phyloP scores from a whole-genome alignment of 805 yeast genomes.

The Candida sonorensis region DNA sequence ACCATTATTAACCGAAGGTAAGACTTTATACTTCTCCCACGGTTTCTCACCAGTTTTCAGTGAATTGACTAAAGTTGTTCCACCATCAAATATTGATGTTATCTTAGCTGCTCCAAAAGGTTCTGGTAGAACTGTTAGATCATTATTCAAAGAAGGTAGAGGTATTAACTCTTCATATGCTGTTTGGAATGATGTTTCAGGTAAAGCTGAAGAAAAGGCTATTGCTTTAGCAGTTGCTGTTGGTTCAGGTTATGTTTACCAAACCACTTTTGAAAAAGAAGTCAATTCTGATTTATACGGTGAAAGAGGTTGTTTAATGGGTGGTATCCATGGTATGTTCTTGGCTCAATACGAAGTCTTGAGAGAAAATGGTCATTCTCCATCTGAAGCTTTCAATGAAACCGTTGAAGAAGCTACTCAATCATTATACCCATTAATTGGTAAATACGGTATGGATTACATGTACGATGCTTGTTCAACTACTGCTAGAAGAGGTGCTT shows the following conservation, averaged over 20 bases:
- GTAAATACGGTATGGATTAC: conserved; percentile 99
- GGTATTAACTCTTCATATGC: conserved; percentile 99
- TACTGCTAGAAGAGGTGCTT: conserved; percentile 99
- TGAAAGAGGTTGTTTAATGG: conserved; percentile 99
- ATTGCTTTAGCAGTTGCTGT: conserved; percentile 98
- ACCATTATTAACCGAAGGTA: conserved; percentile 92
- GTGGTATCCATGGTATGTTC: conserved; percentile 99
- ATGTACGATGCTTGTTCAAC: conserved; percentile 99
- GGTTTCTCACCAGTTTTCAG: conserved; percentile 99
- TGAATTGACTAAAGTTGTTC: conserved; percentile 91
- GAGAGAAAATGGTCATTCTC: conserved; percentile 99
- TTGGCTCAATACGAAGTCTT: conserved; percentile 99
- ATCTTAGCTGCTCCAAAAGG: conserved; percentile 99
- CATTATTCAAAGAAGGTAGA: conserved; percentile 99
- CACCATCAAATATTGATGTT: conserved; percentile 92
- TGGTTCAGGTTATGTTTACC: conserved; percentile 99
- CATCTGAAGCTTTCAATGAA: conserved; percentile 99
- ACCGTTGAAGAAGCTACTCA: conserved; percentile 99
- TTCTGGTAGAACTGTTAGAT: conserved; percentile 99
- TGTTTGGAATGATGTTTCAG: conserved; percentile 98
- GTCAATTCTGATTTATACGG: conserved; percentile 99
- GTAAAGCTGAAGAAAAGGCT: conserved; percentile 99
- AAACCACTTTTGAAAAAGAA: conserved; percentile 98
- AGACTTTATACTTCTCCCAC: conserved; percentile 98
- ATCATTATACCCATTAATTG: conserved; percentile 97